A percentile compares a stretch with the other conserved stretches of the same genome.
Conservation (phyloP, 2,329 filamentous ascomycete species). For the Xylaria sp. region DNA sequence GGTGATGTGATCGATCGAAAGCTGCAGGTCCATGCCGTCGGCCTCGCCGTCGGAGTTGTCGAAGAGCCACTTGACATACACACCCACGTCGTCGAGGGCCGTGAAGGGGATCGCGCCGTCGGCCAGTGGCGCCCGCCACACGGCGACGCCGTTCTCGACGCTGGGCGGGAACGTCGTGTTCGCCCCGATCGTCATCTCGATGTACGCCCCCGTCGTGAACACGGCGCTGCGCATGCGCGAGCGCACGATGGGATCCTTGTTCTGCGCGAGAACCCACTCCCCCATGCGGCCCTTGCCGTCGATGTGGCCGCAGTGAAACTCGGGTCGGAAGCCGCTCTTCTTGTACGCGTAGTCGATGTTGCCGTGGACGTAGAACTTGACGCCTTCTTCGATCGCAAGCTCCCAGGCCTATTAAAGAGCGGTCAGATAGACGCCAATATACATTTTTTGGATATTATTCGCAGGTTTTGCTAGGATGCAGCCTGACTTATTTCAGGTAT, state of each 20-base stretch:
- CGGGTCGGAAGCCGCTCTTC: slow-evolving; percentile 58
- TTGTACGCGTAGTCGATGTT: slow-evolving; percentile 63
- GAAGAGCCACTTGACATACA: slow-evolving; percentile 61
- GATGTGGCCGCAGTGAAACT: slow-evolving; percentile 61
- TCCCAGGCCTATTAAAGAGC: slow-evolving; percentile 48
- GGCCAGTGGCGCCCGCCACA: slow-evolving; percentile 49
- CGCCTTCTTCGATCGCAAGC: slow-evolving; percentile 55
- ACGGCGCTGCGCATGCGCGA: slow-evolving; percentile 62
- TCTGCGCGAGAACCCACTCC: slow-evolving; percentile 59
- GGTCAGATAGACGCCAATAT: background rate
- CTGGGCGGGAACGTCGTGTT: slow-evolving; percentile 54
- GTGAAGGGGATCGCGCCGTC: slow-evolving; percentile 56
- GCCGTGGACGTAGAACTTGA: slow-evolving; percentile 59
- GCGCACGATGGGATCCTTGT: slow-evolving; percentile 46
- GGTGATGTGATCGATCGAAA: slow-evolving; percentile 55
- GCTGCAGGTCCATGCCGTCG: slow-evolving; percentile 59
- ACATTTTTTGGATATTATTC: background rate
- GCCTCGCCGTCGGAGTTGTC: slow-evolving; percentile 56
- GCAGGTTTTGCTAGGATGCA: background rate
- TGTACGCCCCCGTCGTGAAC: slow-evolving; percentile 69
- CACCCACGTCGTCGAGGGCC: slow-evolving; percentile 59
- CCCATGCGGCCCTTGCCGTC: slow-evolving; percentile 59
- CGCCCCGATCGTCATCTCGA: slow-evolving; percentile 56
- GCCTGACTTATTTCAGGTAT: too few species aligned
- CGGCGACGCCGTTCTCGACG: slow-evolving; percentile 50